Evolutionary conservation across 176 grass and related monocot genomes (phyloP).

Genomic region (Ensete glaucum): DNA sequence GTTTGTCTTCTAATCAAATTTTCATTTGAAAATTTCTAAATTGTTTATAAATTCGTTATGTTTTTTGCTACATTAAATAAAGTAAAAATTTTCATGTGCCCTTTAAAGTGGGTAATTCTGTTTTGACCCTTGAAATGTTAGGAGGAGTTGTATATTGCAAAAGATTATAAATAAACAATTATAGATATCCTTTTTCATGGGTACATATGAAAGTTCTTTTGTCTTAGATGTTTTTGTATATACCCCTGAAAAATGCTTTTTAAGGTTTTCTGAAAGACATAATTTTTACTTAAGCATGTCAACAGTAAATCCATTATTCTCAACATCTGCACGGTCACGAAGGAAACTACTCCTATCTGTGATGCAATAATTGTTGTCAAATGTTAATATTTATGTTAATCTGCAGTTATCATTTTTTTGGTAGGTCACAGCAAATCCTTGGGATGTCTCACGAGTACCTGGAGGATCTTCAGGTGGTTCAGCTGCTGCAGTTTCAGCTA

Average conservation of each 20-base stretch:
- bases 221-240: background rate
- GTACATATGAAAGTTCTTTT: background rate
- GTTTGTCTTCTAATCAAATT: background rate
- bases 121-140: background rate
- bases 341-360: no score
- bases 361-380: background rate
- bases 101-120: no score
- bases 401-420: background rate
- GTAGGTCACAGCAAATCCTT: conserved; percentile 86
- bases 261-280: background rate
- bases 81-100: background rate
- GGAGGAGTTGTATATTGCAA: background rate
- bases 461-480: conserved; percentile 92
- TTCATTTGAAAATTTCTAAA: background rate
- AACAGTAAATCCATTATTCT: no score
- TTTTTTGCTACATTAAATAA: no score
- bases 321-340: no score
- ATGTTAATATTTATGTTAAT: background rate
- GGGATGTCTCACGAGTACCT: conserved; percentile 72
- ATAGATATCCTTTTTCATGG: background rate
- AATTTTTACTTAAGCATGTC: no score
- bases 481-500: conserved; percentile 75
- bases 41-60: no score
- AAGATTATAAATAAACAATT: background rate
- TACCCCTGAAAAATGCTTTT: background rate